Evolutionary conservation across 192 early-diverging fungal species (phyloP), one percentile per base, ranked within the genome.

Genomic region (Umbelopsis vinacea): DNA sequence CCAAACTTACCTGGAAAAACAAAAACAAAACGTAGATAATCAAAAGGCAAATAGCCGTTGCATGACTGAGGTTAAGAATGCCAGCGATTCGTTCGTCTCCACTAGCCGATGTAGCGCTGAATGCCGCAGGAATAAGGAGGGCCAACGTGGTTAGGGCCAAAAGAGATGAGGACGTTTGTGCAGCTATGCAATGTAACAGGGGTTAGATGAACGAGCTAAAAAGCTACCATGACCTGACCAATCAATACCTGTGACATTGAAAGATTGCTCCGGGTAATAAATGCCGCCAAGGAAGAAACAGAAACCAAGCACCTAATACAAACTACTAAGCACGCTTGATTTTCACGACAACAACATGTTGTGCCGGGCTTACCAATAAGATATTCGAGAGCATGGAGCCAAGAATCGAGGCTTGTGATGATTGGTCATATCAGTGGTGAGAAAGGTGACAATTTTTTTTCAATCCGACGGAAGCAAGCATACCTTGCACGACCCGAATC

Each of bases 301-400:
- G 24, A 90, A 89, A 17, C 97, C 97, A 6, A 96, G 84, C 1
- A 82, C 71, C 81, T 84, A 46, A 6, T 21, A 21, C 11, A 46
- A 37, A 67, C 12, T 33, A 14, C 45, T 14, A 23, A 11, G 23
- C 29, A 67, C 2, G 17, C 11, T 66, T 21, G 6, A 23, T 38
- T 48, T 67, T 43, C 23, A 52, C 17, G 22, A 37, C 33, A 17
- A 26, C 15, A 2, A 21, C 48, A 50, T 6, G 48, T 68, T 70
- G 40, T 50, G 54, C 17, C 6, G 50, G 37, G n/a, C 10, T 75
- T 77, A 97, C 90, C 67, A 98, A 84, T 43, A 98, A 81, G 78
- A 96, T 80, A 76, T 98, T 98, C 70, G 92, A 93, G 19, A 98
- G 83, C 71, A 98, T 95, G 24, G 94, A 94, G 12, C 97, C 97